Base-by-base conservation (phyloP, 2,329 filamentous ascomycete genomes). In the Keithomyces neogunnii region DNA sequence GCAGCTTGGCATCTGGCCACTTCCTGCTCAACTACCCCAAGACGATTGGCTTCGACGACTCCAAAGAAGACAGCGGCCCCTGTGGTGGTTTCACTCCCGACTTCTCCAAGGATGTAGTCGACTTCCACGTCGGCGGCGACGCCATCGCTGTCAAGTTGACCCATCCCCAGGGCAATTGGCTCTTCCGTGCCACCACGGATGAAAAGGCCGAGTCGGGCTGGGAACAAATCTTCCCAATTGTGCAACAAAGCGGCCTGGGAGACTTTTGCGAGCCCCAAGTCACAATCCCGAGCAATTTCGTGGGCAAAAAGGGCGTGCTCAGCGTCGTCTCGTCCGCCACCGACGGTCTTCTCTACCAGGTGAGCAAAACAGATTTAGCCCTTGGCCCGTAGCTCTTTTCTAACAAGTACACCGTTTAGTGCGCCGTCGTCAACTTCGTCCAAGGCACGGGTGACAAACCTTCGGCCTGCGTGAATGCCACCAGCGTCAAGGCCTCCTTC, bases 111-210 rank as follows among this genome's bases (percentile, higher is more conserved):
- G 67, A 66, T 42, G 69, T 81, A 61, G 70, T 71, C 49, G 74
- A 80, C 57, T 82, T 82, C 64, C 74, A 81, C 60, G 75, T 82
- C 53, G 77, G 68, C 57, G 79, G 80, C 57, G 75, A 82, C 56
- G 66, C 74, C 51, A 67, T 83, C 35, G 69, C 71, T 53, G 60
- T 76, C 47, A 65, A 63, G 6, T 69, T 73, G 6, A 72, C 70
- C 3, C 81, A 84, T 59, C 68, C 76, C 3, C 70, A 78, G 61
- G 67, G 70, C 56, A 77, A 69, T 50, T 83, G 74, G 75, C 70
- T 84, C 13, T 77, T 80, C 68, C 79, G 81, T 55, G 76, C 73
- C 55, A 83, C 78, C 10, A 68, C 74, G 26, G 78, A 80, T 58
- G 58, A 67, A 46, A 68, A 68, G 9, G 74, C 70, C 43, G 59